Base-by-base conservation (phyloP, 192 early-diverging fungal genomes). In the Coemansia reversa region DNA sequence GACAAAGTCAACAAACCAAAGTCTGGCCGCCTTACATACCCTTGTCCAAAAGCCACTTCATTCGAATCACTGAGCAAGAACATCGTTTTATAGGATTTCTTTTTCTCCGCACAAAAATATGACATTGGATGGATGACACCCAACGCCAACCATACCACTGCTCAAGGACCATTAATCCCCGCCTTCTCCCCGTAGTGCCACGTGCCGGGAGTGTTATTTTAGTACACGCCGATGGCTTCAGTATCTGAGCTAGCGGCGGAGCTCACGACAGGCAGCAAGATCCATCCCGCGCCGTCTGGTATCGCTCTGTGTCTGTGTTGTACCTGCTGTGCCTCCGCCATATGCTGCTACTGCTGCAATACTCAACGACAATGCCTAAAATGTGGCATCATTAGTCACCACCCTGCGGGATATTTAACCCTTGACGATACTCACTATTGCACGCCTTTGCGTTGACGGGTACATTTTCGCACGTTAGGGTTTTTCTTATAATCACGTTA, bases 211-310 rank as follows among this genome's bases (percentile, higher is more conserved):
- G n/a, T n/a, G n/a, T 54, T 1, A 69, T 77, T 5, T 50, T 77
- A 24, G 75, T 77, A 27, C 75, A 69, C 25, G 69, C 63, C 9
- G 69, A 77, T 45, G 75, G 75, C 48, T 60, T 69, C 2, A 69
- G 69, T 55, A 48, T 77, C 8, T 77, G 75, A 39, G 22, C 35
- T 1, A 63, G 64, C 25, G 75, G 75, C 7, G 22, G 45, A 2
- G 47, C 16, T 8, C 75, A 78, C 53, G 48, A 7, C 19, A 72
- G 75, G 75, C 63, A 53, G 49, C 57, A 51, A 1, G n/a, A 24
- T 49, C n/a, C 70, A 76, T 33, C 65, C 68, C 24, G 29, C 52
- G 27, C 56, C 61, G 22, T 56, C 60, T 14, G 65, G 65, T 62
- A 33, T 54, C 11, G 28, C 67, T 22, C 65, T 69, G 18, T 70